phyloP scores from a whole-genome alignment of 2,329 filamentous ascomycete genomes.

The Gliomastix tumulicola region DNA sequence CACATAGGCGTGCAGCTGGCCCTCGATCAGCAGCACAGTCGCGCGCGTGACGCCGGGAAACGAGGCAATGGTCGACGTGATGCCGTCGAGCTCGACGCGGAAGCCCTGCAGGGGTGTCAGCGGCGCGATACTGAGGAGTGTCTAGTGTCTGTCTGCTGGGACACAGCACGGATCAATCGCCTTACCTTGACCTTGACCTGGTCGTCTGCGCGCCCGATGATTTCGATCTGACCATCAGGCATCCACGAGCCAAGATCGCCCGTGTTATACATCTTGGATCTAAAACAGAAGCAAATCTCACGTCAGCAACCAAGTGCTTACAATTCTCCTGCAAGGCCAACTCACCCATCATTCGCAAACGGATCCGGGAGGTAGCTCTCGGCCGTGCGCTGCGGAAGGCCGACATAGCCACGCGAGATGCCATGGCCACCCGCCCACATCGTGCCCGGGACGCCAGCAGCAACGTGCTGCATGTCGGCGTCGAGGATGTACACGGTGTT shows the following conservation, averaged over 20 bases:
- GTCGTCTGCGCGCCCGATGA: constrained; percentile 51
- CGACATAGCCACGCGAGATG: constrained; percentile 48
- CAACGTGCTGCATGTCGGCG: constrained; percentile 32
- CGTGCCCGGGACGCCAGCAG: constrained; percentile 37
- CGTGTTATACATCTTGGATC: constrained; percentile 50
- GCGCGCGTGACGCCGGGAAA: constrained; percentile 38
- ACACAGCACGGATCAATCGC: too few relatives aligned
- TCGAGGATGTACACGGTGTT: constrained; percentile 49
- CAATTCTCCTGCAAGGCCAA: constrained; percentile 2
- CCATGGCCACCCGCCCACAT: constrained; percentile 53
- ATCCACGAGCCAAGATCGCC: constrained; percentile 52
- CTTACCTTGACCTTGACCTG: constrained; percentile 53
- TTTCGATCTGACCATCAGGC: constrained; percentile 43
- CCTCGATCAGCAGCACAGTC: constrained; percentile 37
- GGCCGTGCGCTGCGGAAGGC: constrained; percentile 41
- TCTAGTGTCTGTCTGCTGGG: constrained; percentile 2
- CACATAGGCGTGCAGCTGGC: constrained; percentile 43
- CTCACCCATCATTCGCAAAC: constrained; percentile 44
- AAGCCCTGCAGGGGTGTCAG: constrained; percentile 44
- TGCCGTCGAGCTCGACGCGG: constrained; percentile 53
- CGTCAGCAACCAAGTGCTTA: not conserved
- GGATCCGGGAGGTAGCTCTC: constrained; percentile 41
- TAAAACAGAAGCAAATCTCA: constrained; percentile 13
- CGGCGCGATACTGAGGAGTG: too few relatives aligned
- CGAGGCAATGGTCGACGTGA: constrained; percentile 40